A percentile compares a stretch with the other conserved stretches of the same genome.
phyloP scores from a whole-genome alignment of 805 yeast genomes.

The Suhomyces kilbournensis region DNA sequence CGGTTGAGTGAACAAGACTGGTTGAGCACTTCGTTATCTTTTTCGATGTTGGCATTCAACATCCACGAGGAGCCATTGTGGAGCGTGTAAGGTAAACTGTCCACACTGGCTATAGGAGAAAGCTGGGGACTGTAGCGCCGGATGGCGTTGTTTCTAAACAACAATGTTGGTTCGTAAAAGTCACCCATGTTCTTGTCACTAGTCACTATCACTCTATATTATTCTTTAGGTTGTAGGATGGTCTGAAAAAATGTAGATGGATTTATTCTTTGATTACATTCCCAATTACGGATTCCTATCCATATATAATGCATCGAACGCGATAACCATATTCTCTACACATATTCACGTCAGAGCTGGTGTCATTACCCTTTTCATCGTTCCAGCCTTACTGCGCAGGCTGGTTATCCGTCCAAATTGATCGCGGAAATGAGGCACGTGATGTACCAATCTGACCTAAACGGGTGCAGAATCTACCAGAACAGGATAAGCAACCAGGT shows the following conservation, averaged over 20 bases:
- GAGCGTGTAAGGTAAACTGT: slow-evolving; percentile 5
- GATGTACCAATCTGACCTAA: neutral
- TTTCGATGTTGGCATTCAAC: slow-evolving; percentile 21
- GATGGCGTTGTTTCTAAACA: slow-evolving; percentile 42
- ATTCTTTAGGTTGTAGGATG: neutral
- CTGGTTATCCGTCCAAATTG: neutral
- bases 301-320: neutral
- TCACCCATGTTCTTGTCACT: slow-evolving; percentile 18
- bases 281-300: neutral
- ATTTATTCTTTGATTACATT: neutral
- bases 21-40: slow-evolving; percentile 34
- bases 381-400: neutral
- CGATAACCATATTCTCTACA: neutral
- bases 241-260: neutral
- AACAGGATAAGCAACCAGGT: neutral
- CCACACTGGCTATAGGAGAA: slow-evolving; percentile 23
- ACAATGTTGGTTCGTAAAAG: slow-evolving; percentile 40
- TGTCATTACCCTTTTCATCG: slow-evolving; percentile 3
- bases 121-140: slow-evolving; percentile 18
- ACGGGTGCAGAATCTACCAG: neutral
- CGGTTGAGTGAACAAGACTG: slow-evolving; percentile 42
- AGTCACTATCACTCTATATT: neutral
- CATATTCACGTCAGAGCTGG: neutral
- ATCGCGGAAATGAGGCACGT: neutral
- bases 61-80: slow-evolving; percentile 25